Conservation (phyloP, 1,139 yeast species). For the Sporopachydermia cereana region DNA sequence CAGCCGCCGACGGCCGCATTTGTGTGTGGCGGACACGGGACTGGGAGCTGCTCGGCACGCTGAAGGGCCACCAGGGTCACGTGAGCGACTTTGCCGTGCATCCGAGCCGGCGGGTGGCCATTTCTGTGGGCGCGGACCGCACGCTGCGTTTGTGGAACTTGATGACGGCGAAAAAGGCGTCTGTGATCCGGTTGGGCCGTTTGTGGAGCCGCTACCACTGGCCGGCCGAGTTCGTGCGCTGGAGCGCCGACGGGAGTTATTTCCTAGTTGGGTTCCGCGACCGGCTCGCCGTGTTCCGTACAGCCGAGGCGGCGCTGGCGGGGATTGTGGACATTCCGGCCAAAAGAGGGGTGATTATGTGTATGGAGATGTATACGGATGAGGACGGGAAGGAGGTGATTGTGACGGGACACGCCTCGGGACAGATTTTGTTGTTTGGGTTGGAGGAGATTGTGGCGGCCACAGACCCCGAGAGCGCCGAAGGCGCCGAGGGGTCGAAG, state of each 20-base stretch:
- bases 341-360: background rate
- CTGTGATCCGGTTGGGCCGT: conserved; percentile 52
- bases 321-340: conserved; percentile 14
- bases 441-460: conserved; percentile 20
- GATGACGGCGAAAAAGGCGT: conserved; percentile 96
- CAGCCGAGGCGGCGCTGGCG: conserved; percentile 49
- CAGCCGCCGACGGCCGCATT: conserved; percentile 84
- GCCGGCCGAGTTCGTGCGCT: conserved; percentile 54
- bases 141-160: conserved; percentile 87
- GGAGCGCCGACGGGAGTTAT: conserved; percentile 48
- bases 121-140: conserved; percentile 77
- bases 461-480: conserved; percentile 22
- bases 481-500: too few relatives aligned
- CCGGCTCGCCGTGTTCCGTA: conserved; percentile 52
- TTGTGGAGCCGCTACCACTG: conserved; percentile 28
- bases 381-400: conserved; percentile 42
- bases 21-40: conserved; percentile 93
- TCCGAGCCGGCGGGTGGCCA: conserved; percentile 85
- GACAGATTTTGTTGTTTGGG: conserved; percentile 50
- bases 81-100: conserved; percentile 82
- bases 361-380: conserved; percentile 7
- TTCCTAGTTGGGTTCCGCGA: conserved; percentile 68
- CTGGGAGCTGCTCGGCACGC: conserved; percentile 85
- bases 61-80: conserved; percentile 73
- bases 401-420: conserved; percentile 62